phyloP scores from a whole-genome alignment of 78 protist species.

The Blattamonas nauphoetae region DNA sequence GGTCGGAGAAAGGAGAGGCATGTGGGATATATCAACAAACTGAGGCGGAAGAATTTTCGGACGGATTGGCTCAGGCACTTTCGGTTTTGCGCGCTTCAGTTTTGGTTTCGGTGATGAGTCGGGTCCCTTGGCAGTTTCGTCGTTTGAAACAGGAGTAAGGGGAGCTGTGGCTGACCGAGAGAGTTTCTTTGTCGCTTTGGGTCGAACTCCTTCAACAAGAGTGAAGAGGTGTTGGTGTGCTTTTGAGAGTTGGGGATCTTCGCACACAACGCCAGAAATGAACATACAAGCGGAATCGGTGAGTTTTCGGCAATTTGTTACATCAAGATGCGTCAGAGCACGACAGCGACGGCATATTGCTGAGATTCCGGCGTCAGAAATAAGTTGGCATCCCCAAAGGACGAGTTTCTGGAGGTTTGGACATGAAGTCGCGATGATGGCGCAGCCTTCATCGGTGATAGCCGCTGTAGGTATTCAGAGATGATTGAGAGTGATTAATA shows the following conservation, averaged over 20 bases:
- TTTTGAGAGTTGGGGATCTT: not conserved
- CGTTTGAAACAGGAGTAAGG: not conserved
- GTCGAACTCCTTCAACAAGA: not conserved
- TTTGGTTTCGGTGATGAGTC: too few species aligned
- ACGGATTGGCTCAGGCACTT: too few species aligned
- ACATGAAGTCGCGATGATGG: not conserved
- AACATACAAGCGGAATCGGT: not conserved
- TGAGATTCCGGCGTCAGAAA: not conserved
- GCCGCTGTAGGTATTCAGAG: too few species aligned
- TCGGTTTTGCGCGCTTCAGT: too few species aligned
- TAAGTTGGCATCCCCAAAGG: not conserved
- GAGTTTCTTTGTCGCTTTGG: not conserved
- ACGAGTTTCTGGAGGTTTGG: not conserved
- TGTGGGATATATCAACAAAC: too few species aligned
- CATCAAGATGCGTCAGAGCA: not conserved
- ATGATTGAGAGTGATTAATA: too few species aligned
- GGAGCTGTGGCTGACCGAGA: not conserved
- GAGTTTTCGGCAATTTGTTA: not conserved
- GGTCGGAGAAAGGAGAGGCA: too few species aligned
- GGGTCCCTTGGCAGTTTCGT: too few species aligned
- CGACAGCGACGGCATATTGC: not conserved
- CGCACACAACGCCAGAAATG: not conserved
- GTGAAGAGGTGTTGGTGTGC: not conserved
- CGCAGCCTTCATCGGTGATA: not conserved
- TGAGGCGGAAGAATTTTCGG: too few species aligned